These are phyloP conservation scores for Euphorbia lathyris DNA, from an alignment of 345 rosid species.

Conservation along the genomic window DNA sequence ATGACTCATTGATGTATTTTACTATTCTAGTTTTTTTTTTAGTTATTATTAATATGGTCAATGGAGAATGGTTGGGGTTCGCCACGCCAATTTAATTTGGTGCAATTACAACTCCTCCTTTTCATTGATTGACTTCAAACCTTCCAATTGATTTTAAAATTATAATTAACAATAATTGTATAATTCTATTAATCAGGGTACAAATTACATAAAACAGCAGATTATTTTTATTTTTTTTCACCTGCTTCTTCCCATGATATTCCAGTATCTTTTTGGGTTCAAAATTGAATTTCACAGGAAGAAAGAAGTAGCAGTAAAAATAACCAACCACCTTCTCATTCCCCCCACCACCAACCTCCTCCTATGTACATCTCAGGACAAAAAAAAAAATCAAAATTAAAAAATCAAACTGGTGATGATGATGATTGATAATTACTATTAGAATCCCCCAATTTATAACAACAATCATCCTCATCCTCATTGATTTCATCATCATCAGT, in stretches of 20 bases:
- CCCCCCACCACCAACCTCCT: conserved; percentile 6
- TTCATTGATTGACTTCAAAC: background rate
- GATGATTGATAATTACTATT: conserved; percentile 8
- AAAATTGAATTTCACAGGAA: conserved; percentile 5
- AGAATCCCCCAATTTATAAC: conserved; percentile 21
- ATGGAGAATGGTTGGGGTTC: too few species aligned
- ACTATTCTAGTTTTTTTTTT: too few species aligned
- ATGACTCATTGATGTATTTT: too few species aligned
- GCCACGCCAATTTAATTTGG: background rate
- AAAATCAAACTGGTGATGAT: conserved; percentile 20
- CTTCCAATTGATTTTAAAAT: too few species aligned
- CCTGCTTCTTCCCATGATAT: conserved; percentile 14
- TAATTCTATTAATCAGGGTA: conserved; percentile 6
- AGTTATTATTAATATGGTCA: too few species aligned
- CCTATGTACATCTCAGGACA: conserved; percentile 13
- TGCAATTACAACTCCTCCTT: background rate
- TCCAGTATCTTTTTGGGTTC: background rate
- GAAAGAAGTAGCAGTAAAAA: conserved; percentile 9
- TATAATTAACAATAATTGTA: too few species aligned
- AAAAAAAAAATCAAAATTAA: background rate
- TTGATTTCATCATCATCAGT: conserved; percentile 34
- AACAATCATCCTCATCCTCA: conserved; percentile 41
- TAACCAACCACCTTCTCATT: background rate
- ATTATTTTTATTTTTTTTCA: conserved; percentile 6
- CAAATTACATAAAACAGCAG: background rate